Evolutionary conservation across 495 filamentous ascomycete species (phyloP).

Genomic region (Corynascus novoguineensis): DNA sequence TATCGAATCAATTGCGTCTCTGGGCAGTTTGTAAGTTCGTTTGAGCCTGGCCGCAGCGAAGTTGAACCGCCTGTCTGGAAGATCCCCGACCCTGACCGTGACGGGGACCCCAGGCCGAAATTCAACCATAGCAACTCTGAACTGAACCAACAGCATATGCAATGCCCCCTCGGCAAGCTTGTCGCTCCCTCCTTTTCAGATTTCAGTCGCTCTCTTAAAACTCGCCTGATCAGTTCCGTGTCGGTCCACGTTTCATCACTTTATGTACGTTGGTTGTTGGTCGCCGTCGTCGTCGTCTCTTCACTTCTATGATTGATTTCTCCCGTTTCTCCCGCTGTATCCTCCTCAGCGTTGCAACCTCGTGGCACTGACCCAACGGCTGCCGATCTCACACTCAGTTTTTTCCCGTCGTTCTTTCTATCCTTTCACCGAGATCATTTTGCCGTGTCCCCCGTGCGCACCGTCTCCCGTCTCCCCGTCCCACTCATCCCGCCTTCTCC

Average conservation of each 20-base stretch:
- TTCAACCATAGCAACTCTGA: background rate
- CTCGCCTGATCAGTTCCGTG: background rate
- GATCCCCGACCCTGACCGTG: background rate
- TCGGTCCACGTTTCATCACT: slow-evolving; percentile 14
- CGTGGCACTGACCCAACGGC: slow-evolving; percentile 2
- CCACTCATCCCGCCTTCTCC: background rate
- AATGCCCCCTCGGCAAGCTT: background rate
- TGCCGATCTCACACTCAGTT: slow-evolving; percentile 1
- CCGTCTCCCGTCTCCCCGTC: background rate
- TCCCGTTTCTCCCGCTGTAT: slow-evolving; percentile 1
- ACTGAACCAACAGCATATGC: background rate
- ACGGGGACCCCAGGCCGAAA: background rate
- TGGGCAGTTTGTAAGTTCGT: background rate
- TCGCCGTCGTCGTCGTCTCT: background rate
- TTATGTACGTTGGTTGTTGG: background rate
- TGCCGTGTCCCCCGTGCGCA: background rate
- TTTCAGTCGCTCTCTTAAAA: slow-evolving; percentile 1
- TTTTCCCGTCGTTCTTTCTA: background rate
- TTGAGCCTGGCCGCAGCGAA: too few species aligned
- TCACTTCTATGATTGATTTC: slow-evolving; percentile 4
- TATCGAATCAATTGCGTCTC: slow-evolving; percentile 5
- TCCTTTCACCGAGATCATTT: slow-evolving; percentile 2
- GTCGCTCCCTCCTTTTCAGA: background rate
- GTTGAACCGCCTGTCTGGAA: too few species aligned
- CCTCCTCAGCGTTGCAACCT: slow-evolving; percentile 13